phyloP scores from a whole-genome alignment of 148 eudicot genomes.

The Polygonum maritimum region DNA sequence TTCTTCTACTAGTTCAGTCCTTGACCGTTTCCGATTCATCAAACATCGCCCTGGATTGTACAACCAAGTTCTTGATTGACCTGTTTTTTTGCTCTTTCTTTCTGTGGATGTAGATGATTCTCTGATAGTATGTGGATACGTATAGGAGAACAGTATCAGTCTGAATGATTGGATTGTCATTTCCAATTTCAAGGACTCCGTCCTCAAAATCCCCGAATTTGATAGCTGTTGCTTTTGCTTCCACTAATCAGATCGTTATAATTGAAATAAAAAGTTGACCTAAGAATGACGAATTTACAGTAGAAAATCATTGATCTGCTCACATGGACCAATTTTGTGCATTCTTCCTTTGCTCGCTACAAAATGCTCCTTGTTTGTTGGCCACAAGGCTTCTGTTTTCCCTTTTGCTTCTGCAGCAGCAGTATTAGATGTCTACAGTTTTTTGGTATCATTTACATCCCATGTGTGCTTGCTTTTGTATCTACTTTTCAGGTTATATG shows the following conservation, averaged over 20 bases:
- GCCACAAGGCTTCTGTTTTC: background rate
- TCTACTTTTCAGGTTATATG: conserved; percentile 4
- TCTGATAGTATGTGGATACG: background rate
- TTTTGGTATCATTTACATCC: background rate
- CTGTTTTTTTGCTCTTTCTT: background rate
- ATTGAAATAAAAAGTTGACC: background rate
- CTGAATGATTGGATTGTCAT: background rate
- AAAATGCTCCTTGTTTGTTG: background rate
- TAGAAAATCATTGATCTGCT: background rate
- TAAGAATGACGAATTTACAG: background rate
- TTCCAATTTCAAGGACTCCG: background rate
- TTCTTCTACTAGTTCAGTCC: background rate
- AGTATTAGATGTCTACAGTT: background rate
- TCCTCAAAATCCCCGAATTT: background rate
- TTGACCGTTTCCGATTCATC: background rate
- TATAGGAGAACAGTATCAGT: background rate
- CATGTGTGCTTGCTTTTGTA: conserved; percentile 6
- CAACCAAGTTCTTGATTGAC: background rate
- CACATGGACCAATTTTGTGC: background rate
- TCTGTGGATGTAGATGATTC: background rate
- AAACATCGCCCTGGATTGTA: background rate
- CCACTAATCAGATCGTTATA: background rate
- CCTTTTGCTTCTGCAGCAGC: background rate
- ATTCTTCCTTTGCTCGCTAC: background rate
- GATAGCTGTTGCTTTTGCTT: background rate